These are phyloP conservation scores for Rhizophlyctis rosea DNA, from an alignment of 192 early-diverging fungal genomes.

Conservation along the genomic window DNA sequence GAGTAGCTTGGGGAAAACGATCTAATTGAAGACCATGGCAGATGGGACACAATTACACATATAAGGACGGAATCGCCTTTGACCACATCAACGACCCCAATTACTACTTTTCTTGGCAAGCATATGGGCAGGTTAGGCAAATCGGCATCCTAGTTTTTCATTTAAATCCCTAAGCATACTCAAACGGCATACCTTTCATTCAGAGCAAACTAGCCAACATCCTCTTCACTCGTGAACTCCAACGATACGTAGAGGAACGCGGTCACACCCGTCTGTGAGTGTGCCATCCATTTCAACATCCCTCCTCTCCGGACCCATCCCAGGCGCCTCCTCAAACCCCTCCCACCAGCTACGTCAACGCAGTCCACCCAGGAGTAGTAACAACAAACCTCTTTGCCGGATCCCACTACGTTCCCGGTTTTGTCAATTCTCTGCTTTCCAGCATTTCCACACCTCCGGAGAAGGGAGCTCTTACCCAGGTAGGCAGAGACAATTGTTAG, in stretches of 20 bases:
- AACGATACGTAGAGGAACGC: background rate
- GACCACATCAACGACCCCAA: too few relatives aligned
- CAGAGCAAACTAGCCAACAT: constrained; percentile 54
- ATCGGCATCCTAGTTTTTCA: background rate
- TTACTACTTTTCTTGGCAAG: background rate
- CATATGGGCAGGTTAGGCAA: background rate
- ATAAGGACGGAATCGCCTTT: too few relatives aligned
- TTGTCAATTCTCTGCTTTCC: too few relatives aligned
- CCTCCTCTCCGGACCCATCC: constrained; percentile 8
- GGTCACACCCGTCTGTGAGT: background rate
- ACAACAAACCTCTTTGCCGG: constrained; percentile 19
- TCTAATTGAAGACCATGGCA: constrained; percentile 17
- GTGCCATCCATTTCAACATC: constrained; percentile 4
- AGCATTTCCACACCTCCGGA: too few relatives aligned
- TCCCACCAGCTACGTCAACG: too few relatives aligned
- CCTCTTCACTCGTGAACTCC: constrained; percentile 38
- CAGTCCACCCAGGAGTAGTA: constrained; percentile 40
- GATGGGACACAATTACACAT: too few relatives aligned
- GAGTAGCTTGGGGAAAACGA: background rate
- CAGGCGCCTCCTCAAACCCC: constrained; percentile 5
- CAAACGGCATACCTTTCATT: constrained; percentile 30
- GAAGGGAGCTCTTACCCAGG: too few relatives aligned
- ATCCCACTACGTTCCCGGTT: too few relatives aligned
- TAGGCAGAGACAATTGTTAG: too few relatives aligned
- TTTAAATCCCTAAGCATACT: constrained; percentile 22